Evolutionary conservation across 2,329 filamentous ascomycete genomes (phyloP).

Genomic region (Epicoccum nigrum): DNA sequence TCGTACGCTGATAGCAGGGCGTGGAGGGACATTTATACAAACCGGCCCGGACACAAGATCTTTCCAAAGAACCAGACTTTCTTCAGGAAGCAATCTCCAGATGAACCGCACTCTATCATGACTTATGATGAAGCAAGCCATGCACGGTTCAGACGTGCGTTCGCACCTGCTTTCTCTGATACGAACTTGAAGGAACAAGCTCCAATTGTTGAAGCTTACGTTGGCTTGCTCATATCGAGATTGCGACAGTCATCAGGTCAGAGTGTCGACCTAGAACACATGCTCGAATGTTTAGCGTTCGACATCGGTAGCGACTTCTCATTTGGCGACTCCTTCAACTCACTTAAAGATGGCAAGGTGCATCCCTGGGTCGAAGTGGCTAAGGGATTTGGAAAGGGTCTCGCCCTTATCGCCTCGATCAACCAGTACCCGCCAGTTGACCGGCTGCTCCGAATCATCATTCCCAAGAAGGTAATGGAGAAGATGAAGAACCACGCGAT

Average conservation of each 20-base stretch:
- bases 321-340: slow-evolving; percentile 57
- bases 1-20: slow-evolving; percentile 34
- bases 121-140: slow-evolving; percentile 31
- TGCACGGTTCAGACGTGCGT: slow-evolving; percentile 30
- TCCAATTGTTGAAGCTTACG: slow-evolving; percentile 33
- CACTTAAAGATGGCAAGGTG: slow-evolving; percentile 43
- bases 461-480: slow-evolving; percentile 33
- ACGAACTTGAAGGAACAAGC: slow-evolving; percentile 34
- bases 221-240: slow-evolving; percentile 28
- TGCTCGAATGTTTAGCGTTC: slow-evolving; percentile 31
- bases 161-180: slow-evolving; percentile 38
- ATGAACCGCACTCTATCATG: slow-evolving; percentile 36
- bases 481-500: slow-evolving; percentile 29
- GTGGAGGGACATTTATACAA: slow-evolving; percentile 40
- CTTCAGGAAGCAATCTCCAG: slow-evolving; percentile 34
- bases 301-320: slow-evolving; percentile 54
- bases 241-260: slow-evolving; percentile 6
- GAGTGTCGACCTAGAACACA: slow-evolving; percentile 24
- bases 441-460: slow-evolving; percentile 29
- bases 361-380: slow-evolving; percentile 49
- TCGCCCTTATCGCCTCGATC: slow-evolving; percentile 36
- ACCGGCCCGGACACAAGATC: slow-evolving; percentile 27
- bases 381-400: slow-evolving; percentile 35
- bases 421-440: slow-evolving; percentile 35
- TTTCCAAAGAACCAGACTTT: slow-evolving; percentile 34